A percentile compares a stretch with the other conserved stretches of the same genome.
Evolutionary conservation across 768 basidiomycete genomes (phyloP).

Genomic region (Imleria badia): DNA sequence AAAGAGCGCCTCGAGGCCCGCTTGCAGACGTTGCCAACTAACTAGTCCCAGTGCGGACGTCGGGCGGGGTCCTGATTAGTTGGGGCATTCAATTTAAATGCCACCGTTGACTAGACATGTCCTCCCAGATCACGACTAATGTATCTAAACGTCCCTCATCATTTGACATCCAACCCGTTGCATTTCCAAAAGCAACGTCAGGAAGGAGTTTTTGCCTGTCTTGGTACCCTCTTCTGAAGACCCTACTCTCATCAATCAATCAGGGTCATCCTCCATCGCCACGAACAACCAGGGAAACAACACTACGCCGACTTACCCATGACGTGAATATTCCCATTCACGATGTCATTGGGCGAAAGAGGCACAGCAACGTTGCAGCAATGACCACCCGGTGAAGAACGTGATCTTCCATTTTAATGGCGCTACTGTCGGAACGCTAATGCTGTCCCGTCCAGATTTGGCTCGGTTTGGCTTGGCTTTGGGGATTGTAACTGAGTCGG

Average conservation of each 20-base stretch:
- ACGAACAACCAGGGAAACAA: slow-evolving; percentile 15
- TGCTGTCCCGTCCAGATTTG: slow-evolving; percentile 6
- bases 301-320: slow-evolving; percentile 26
- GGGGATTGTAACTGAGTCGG: background rate
- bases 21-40: slow-evolving; percentile 2
- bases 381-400: background rate
- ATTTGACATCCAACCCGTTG: background rate
- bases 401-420: slow-evolving; percentile 19
- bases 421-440: slow-evolving; percentile 1
- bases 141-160: background rate
- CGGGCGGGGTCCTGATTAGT: background rate
- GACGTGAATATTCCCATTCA: slow-evolving; percentile 13
- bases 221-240: background rate
- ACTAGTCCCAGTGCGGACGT: background rate
- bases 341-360: slow-evolving; percentile 1
- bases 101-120: slow-evolving; percentile 3
- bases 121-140: background rate
- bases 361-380: slow-evolving; percentile 10
- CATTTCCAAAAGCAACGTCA: background rate
- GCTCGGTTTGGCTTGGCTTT: background rate
- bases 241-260: background rate
- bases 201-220: background rate
- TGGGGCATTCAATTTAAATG: background rate
- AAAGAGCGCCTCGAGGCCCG: background rate
- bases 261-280: slow-evolving; percentile 12